phyloP scores from a whole-genome alignment of 768 basidiomycete species.

The Exidia glandulosa region DNA sequence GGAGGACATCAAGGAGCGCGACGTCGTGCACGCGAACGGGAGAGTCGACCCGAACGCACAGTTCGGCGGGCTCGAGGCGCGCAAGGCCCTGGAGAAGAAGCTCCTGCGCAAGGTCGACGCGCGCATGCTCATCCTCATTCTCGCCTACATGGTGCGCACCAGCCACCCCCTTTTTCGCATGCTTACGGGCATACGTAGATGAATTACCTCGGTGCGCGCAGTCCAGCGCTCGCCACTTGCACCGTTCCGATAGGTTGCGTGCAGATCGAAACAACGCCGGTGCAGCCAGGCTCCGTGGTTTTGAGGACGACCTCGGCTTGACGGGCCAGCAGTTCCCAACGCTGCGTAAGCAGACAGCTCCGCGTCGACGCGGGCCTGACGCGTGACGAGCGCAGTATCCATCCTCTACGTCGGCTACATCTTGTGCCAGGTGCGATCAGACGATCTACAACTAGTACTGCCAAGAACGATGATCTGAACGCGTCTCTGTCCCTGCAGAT shows the following conservation, averaged over 20 bases:
- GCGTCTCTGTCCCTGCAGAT: not conserved
- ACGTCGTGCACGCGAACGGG: conserved; percentile 1
- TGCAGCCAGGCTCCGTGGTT: conserved; percentile 61
- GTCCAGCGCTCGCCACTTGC: too few relatives aligned
- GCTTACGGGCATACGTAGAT: too few relatives aligned
- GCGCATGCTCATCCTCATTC: conserved; percentile 27
- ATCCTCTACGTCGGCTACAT: conserved; percentile 1
- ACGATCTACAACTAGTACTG: too few relatives aligned
- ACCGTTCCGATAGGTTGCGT: too few relatives aligned
- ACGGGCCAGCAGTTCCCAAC: conserved; percentile 54
- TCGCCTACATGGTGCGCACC: conserved; percentile 38
- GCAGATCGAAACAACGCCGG: conserved; percentile 15
- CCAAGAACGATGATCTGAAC: not conserved
- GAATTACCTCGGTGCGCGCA: not conserved
- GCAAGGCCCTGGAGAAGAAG: conserved; percentile 38
- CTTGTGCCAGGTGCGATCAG: not conserved
- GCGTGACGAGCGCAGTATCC: not conserved
- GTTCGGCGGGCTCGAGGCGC: conserved; percentile 36
- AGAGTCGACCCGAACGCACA: conserved; percentile 18
- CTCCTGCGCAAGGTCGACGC: conserved; percentile 45
- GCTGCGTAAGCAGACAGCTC: conserved; percentile 16
- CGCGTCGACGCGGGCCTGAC: not conserved
- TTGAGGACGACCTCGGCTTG: conserved; percentile 56
- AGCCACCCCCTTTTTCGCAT: not conserved
- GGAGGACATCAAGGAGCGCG: not conserved